Evolutionary conservation across 441 rosid genomes (phyloP), one percentile per base, ranked within the genome.

Genomic region (Aleurites moluccanus): DNA sequence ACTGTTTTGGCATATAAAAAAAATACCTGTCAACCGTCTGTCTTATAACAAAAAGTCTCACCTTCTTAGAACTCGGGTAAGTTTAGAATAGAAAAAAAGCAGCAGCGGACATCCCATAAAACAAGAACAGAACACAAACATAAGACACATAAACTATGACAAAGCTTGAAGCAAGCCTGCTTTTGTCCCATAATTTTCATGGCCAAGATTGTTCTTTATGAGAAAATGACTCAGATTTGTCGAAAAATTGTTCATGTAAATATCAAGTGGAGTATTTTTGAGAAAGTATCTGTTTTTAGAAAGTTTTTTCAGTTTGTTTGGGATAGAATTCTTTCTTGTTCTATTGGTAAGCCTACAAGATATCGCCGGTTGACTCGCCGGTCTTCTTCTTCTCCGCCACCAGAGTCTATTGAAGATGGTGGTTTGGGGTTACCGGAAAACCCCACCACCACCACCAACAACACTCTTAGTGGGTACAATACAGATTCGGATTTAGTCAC

Each of bases 401-500:
- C 82, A 75, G 86, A 79, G 68, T 57, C 45, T 4, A 56, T 67
- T 18, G 83, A 79, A 5, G 70, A 65, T 6, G 80, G 61, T 3
- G 55, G 56, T 55, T 11, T 44, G 20, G 67, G 5, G 3, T 25
- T 47, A 7, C 27, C 21, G 69, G 81, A 63, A 60, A 82, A 38
- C 25, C 74, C 70, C 44, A 61, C 74, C 60, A 63, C 67, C 28
- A 52, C 50, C 40, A 38, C 40, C 40, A 35, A 1, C 9, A 38
- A 38, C 40, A 6, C 40, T 14, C 53, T 70, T 75, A 73, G 56
- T n/a, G 88, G 88, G 78, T 84, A 76, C 30, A 83, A 78, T 70
- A 71, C 84, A 68, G 96, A 88, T 85, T 84, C 92, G 6, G 93
- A 94, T 87, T 90, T 94, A 86, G 92, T 94, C 70, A 69, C 81